phyloP scores from a whole-genome alignment of 805 yeast genomes.

The Nakazawaea pomicola region DNA sequence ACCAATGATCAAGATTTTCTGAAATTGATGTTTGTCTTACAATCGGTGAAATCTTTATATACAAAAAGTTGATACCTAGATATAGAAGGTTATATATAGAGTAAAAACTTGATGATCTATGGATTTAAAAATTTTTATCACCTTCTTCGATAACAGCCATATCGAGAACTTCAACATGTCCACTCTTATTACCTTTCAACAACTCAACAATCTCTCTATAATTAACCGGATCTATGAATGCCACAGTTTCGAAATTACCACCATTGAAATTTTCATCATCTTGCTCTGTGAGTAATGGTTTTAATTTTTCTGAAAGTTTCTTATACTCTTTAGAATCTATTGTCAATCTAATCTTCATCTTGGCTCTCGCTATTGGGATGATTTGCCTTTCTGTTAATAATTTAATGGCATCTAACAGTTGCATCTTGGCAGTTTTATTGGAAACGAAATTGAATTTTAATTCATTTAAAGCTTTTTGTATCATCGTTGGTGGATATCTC shows the following conservation, averaged over 20 bases:
- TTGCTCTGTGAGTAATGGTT: slow-evolving; percentile 14
- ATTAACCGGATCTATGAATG: slow-evolving; percentile 81
- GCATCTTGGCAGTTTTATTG: slow-evolving; percentile 72
- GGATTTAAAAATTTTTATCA: slow-evolving; percentile 22
- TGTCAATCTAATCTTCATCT: slow-evolving; percentile 77
- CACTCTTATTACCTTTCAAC: slow-evolving; percentile 43
- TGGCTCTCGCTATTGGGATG: slow-evolving; percentile 91
- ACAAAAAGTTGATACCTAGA: background rate
- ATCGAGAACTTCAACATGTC: slow-evolving; percentile 76
- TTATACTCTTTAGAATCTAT: slow-evolving; percentile 51
- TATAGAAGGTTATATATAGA: background rate
- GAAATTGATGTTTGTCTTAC: slow-evolving; percentile 24
- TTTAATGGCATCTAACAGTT: slow-evolving; percentile 89
- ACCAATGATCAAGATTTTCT: slow-evolving; percentile 28
- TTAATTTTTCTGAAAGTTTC: slow-evolving; percentile 27
- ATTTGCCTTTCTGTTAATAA: slow-evolving; percentile 71
- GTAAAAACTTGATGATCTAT: too few species aligned
- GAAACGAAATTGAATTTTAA: slow-evolving; percentile 75
- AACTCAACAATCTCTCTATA: slow-evolving; percentile 67
- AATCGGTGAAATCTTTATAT: background rate
- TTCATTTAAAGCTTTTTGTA: slow-evolving; percentile 77
- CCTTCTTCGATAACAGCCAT: slow-evolving; percentile 78
- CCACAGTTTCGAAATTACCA: slow-evolving; percentile 25
- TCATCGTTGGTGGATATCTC: slow-evolving; percentile 92
- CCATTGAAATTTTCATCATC: slow-evolving; percentile 32